phyloP scores from a whole-genome alignment of 2,329 filamentous ascomycete species.

The Fusarium torreyae region DNA sequence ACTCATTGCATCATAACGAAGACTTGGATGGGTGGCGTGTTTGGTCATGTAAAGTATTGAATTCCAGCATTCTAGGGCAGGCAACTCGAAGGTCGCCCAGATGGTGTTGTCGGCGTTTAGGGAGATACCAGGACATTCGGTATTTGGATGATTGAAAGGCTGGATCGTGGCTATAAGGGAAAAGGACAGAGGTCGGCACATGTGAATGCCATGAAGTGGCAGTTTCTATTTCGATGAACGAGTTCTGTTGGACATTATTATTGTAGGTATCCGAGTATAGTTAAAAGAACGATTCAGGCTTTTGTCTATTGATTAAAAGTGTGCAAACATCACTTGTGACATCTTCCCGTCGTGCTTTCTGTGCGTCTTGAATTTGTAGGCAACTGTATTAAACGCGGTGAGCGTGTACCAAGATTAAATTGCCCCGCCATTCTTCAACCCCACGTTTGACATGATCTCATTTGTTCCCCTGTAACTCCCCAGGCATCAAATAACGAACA shows the following conservation, averaged over 20 bases:
- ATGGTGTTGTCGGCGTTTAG: slow-evolving; percentile 58
- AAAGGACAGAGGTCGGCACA: slow-evolving; percentile 39
- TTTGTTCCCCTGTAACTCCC: slow-evolving; percentile 38
- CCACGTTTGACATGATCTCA: slow-evolving; percentile 51
- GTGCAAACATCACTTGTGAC: no score
- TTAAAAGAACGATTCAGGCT: slow-evolving; percentile 16
- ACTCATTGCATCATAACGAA: slow-evolving; percentile 45
- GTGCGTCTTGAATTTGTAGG: neutral
- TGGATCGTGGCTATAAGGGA: slow-evolving; percentile 42
- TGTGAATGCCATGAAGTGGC: slow-evolving; percentile 24
- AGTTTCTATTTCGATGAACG: slow-evolving; percentile 34
- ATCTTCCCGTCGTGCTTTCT: no score
- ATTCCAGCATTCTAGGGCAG: slow-evolving; percentile 54
- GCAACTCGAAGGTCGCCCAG: slow-evolving; percentile 50
- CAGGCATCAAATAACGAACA: slow-evolving; percentile 39
- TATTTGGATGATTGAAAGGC: slow-evolving; percentile 38
- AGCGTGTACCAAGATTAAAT: slow-evolving; percentile 14
- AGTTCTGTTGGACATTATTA: slow-evolving; percentile 27
- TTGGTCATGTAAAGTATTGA: slow-evolving; percentile 55
- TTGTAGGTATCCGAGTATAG: slow-evolving; percentile 29
- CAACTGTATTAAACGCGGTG: slow-evolving; percentile 3
- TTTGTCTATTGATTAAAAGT: neutral
- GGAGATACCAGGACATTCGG: slow-evolving; percentile 58
- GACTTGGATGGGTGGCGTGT: slow-evolving; percentile 45
- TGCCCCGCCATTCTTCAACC: slow-evolving; percentile 49